Evolutionary conservation across 306 rosid species (phyloP).

Genomic region (Alnus glutinosa): DNA sequence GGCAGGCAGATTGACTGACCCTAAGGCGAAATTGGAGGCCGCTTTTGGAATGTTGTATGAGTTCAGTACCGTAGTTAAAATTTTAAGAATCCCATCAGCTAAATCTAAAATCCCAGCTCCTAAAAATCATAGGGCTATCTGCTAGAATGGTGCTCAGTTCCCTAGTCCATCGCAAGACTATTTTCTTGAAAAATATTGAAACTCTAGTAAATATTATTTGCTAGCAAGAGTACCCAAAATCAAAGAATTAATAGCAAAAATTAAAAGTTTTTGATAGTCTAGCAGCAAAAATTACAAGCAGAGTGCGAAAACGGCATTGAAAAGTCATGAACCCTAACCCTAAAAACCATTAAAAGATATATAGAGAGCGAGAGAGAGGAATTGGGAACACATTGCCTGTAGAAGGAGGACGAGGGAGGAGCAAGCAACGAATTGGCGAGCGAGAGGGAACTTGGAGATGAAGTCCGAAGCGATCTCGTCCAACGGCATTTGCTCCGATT

Average conservation of each 20-base stretch:
- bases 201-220: neutral
- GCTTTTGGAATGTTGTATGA: neutral
- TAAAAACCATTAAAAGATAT: constrained; percentile 2
- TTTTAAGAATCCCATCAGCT: neutral
- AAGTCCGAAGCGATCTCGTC: constrained; percentile 66
- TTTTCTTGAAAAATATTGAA: neutral
- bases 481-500: constrained; percentile 62
- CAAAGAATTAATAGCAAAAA: neutral
- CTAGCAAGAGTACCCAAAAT: neutral
- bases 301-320: neutral
- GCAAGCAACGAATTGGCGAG: constrained; percentile 65
- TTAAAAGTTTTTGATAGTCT: neutral
- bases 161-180: neutral
- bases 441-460: constrained; percentile 45
- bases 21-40: neutral
- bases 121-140: neutral
- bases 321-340: constrained; percentile 2
- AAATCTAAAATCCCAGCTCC: neutral
- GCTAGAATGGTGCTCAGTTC: neutral
- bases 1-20: neutral
- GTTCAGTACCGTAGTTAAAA: neutral
- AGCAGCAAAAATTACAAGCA: neutral
- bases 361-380: neutral
- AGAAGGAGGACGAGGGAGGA: constrained; percentile 66
- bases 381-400: constrained; percentile 43